A percentile compares a stretch with the other conserved stretches of the same genome.
phyloP scores from a whole-genome alignment of 495 filamentous ascomycete species.

The Neurospora sp. region DNA sequence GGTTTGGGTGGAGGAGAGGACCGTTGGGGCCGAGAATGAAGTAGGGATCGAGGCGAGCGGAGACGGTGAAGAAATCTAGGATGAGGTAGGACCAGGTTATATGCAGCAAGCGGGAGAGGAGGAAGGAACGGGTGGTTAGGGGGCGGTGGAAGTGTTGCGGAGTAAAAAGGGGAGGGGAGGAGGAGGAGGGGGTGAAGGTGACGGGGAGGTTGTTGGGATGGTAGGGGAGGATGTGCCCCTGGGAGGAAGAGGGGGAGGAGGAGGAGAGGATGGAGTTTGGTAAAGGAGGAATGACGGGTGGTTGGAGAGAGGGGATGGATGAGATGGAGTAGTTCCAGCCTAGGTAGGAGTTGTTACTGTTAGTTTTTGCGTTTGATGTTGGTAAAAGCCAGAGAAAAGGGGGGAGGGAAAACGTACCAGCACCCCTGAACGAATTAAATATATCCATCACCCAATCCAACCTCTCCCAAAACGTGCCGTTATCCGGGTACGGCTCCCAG shows the following conservation, averaged over 20 bases:
- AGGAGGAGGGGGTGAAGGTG: neutral
- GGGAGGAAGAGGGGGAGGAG: slow-evolving; percentile 1
- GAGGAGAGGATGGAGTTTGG: neutral
- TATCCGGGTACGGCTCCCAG: slow-evolving; percentile 66
- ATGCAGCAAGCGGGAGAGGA: slow-evolving; percentile 34
- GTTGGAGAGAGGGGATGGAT: slow-evolving; percentile 43
- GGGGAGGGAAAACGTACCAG: slow-evolving; percentile 21
- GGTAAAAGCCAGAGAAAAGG: neutral
- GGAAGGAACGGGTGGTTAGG: slow-evolving; percentile 30
- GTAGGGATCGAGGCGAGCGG: slow-evolving; percentile 66
- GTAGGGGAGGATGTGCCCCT: neutral
- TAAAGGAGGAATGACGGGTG: slow-evolving; percentile 17
- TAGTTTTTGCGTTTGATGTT: neutral
- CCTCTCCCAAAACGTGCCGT: slow-evolving; percentile 44
- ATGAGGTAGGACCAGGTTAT: slow-evolving; percentile 48
- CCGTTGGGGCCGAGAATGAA: slow-evolving; percentile 44
- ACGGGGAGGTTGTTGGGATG: neutral
- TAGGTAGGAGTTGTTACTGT: neutral
- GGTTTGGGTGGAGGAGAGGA: slow-evolving; percentile 13
- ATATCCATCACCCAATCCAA: slow-evolving; percentile 65
- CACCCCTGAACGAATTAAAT: slow-evolving; percentile 56
- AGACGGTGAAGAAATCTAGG: slow-evolving; percentile 55
- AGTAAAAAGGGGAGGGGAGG: neutral
- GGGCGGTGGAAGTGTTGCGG: slow-evolving; percentile 25
- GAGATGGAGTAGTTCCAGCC: slow-evolving; percentile 70